Base-by-base conservation (phyloP, 169 alveolate species). In the Condylostoma magnum region DNA sequence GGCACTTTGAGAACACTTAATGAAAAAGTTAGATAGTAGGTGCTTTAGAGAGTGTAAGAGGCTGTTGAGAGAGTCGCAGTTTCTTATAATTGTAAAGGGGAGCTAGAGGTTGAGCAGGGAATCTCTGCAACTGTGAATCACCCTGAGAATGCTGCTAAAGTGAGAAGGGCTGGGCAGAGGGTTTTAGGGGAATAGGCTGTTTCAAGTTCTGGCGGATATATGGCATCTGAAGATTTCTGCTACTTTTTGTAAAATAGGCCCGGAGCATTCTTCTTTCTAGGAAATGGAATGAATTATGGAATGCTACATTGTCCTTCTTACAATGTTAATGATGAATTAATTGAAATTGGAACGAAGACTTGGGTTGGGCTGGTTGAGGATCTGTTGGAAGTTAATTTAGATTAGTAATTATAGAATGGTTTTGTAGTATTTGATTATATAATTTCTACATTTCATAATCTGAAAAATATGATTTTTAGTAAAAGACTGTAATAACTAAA, bases 341-440 rank as follows among this genome's bases (percentile, higher is more conserved):
- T 66, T 43, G 48, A 28, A 6, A 66, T 66, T 25, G 75, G 75
- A 8, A 28, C 65, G 43, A 46, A 57, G 6, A 46, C 43, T 30
- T 66, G 75, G 75, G 63, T 66, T 27, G 50, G 48, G 48, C 25
- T 66, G 20, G 65, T 28, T 43, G 12, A 36, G 43, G 71, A 60
- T 60, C 6, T 60, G 12, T 28, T 60, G n/a, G n/a, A n/a, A n/a
- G n/a, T n/a, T n/a, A n/a, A n/a, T n/a, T n/a, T n/a, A n/a, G n/a
- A n/a, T n/a, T n/a, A n/a, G n/a, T n/a, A n/a, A n/a, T n/a, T n/a
- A n/a, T n/a, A n/a, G n/a, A n/a, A n/a, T n/a, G n/a, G n/a, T n/a
- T n/a, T n/a, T n/a, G n/a, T n/a, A n/a, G n/a, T n/a, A n/a, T n/a
- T n/a, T n/a, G n/a, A n/a, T n/a, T n/a, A n/a, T n/a, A n/a, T n/a